Base-by-base conservation (phyloP, 2,329 filamentous ascomycete genomes). In the Aspergillus sojae region DNA sequence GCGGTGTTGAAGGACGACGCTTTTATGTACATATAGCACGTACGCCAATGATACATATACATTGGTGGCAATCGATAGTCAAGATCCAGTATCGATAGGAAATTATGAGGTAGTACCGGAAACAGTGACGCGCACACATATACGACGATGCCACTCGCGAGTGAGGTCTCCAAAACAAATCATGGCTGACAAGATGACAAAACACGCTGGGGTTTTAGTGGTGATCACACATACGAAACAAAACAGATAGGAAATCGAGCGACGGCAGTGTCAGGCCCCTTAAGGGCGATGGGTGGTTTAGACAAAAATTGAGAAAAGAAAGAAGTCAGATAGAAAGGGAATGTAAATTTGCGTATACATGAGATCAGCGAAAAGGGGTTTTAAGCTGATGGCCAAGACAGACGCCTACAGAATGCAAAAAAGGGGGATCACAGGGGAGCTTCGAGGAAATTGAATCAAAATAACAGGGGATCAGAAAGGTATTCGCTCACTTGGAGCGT, bases 321-420 rank as follows among this genome's bases (percentile, higher is more conserved):
- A 61, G 26, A 57, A 63, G 48, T 60, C 61, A 66, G 57, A 67
- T 62, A 66, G 64, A 56, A 65, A 71, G 63, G 62, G 61, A 68
- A 68, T 66, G 67, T 68, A 68, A 66, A 68, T 68, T 60, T 70
- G 69, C 68, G 69, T 68, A 70, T 72, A 72, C 67, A 73, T 68
- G 67, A 71, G 70, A 71, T 69, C 71, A 74, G 69, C 71, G 69
- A 57, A 67, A 48, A 48, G 11, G n/a, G 46, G n/a, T 68, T 70
- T 65, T 70, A 66, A 67, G 71, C 72, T 73, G 71, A 72, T 71
- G 62, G 70, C 70, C 69, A 73, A 70, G 69, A 71, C 67, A 71
- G 73, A 78, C 76, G 77, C 76, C 77, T 74, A 73, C 74, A 63
- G 71, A 70, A 79, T 78, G 76, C 76, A 77, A 70, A 57, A 32